phyloP scores from a whole-genome alignment of 1,139 yeast genomes.

The Debaryomyces psychrophilus region DNA sequence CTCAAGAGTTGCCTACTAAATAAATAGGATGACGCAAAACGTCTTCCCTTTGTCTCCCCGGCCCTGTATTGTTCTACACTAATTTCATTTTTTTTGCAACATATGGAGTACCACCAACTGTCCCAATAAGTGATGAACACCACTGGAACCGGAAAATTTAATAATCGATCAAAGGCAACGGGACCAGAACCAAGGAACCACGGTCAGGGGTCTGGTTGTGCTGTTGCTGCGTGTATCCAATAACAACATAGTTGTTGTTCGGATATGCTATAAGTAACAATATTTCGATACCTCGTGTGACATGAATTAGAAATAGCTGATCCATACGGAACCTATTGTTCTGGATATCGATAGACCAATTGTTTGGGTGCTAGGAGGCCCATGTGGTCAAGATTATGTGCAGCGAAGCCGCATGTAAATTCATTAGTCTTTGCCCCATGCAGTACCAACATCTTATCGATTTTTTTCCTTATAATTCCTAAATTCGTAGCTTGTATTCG shows the following conservation, averaged over 20 bases:
- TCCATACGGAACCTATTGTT: not conserved
- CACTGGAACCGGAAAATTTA: too few species aligned
- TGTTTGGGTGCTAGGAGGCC: not conserved
- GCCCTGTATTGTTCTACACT: too few species aligned
- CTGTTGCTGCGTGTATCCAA: too few species aligned
- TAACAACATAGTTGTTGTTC: too few species aligned
- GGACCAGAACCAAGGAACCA: too few species aligned
- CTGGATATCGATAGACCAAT: not conserved
- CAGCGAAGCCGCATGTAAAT: not conserved
- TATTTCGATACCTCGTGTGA: not conserved
- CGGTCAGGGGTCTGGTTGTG: too few species aligned
- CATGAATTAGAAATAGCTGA: not conserved
- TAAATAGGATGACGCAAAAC: too few species aligned
- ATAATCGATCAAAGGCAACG: too few species aligned
- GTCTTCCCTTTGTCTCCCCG: too few species aligned
- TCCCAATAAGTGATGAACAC: not conserved
- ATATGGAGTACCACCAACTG: not conserved
- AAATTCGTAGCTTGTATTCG: not conserved
- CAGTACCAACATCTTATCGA: constrained; percentile 1
- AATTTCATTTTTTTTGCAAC: too few species aligned
- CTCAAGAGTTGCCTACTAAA: too few species aligned
- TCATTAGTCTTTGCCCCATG: not conserved
- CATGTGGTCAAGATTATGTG: not conserved
- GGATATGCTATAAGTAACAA: not conserved
- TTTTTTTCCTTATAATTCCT: not conserved